A percentile compares a stretch with the other conserved stretches of the same genome.
Evolutionary conservation across 345 rosid genomes (phyloP).

Genomic region (Ricinus communis): DNA sequence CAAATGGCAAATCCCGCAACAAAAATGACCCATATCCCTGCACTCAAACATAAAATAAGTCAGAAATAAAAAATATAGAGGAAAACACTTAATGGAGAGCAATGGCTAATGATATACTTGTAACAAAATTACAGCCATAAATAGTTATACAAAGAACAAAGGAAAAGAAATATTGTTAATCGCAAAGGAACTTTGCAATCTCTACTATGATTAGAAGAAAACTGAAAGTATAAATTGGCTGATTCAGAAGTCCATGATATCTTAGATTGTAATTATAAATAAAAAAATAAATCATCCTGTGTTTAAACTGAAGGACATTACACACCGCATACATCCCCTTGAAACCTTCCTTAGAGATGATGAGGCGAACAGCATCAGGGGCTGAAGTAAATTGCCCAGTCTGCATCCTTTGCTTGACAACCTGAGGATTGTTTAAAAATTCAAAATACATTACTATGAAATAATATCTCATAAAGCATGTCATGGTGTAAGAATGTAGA

Average conservation of each 20-base stretch:
- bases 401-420: slow-evolving; percentile 95
- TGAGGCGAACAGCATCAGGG: slow-evolving; percentile 74
- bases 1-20: slow-evolving; percentile 91
- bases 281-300: neutral
- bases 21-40: slow-evolving; percentile 92
- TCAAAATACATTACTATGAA: neutral
- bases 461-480: neutral
- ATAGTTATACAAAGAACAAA: neutral
- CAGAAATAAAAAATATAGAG: neutral
- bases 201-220: neutral
- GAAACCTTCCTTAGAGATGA: slow-evolving; percentile 74
- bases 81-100: neutral
- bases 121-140: neutral
- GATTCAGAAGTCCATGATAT: neutral
- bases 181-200: neutral
- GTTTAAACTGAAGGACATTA: neutral
- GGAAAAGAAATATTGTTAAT: too few species aligned
- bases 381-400: slow-evolving; percentile 90
- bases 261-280: neutral
- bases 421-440: slow-evolving; percentile 44
- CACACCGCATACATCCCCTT: slow-evolving; percentile 91
- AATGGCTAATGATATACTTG: neutral
- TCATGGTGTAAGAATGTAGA: neutral
- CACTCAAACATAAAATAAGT: neutral
- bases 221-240: neutral